Conservation (phyloP, 495 filamentous ascomycete genomes). For the Aspergillus incahuasiensis region DNA sequence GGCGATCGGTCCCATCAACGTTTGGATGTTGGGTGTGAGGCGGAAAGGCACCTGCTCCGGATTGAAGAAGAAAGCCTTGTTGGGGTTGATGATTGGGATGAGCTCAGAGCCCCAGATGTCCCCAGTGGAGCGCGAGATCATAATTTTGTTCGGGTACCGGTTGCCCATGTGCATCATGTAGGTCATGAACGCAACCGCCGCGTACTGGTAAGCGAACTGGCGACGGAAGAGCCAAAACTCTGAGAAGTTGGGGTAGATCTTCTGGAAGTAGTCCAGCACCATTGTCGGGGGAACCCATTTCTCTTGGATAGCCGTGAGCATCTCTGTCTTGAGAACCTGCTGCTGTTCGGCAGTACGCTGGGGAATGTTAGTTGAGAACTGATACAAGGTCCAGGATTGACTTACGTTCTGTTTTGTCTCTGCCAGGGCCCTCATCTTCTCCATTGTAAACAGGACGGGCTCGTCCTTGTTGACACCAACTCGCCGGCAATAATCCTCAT, state of each 20-base stretch:
- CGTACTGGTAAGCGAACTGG: constrained; percentile 92
- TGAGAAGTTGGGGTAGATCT: constrained; percentile 79
- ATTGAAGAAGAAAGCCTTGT: constrained; percentile 86
- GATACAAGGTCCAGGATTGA: not conserved
- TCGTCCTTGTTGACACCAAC: constrained; percentile 88
- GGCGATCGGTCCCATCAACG: constrained; percentile 88
- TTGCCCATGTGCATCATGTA: constrained; percentile 94
- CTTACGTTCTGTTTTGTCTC: constrained; percentile 61
- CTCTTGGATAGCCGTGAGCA: constrained; percentile 84
- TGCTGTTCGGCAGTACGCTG: constrained; percentile 63
- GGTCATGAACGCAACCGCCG: constrained; percentile 97
- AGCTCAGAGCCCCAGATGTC: constrained; percentile 97
- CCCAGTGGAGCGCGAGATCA: constrained; percentile 81
- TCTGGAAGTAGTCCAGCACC: constrained; percentile 83
- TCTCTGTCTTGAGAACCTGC: constrained; percentile 71
- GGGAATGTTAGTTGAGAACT: constrained; percentile 20
- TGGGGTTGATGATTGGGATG: constrained; percentile 73
- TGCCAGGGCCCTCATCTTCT: constrained; percentile 73
- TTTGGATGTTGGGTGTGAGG: constrained; percentile 92
- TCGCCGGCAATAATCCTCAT: constrained; percentile 89
- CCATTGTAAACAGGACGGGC: constrained; percentile 89
- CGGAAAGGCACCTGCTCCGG: constrained; percentile 94
- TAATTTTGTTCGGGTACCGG: constrained; percentile 90
- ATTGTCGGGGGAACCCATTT: constrained; percentile 79
- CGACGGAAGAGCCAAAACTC: constrained; percentile 98